Conservation (phyloP, 1,284 basidiomycete genomes). For the Cryptococcus sp. region DNA sequence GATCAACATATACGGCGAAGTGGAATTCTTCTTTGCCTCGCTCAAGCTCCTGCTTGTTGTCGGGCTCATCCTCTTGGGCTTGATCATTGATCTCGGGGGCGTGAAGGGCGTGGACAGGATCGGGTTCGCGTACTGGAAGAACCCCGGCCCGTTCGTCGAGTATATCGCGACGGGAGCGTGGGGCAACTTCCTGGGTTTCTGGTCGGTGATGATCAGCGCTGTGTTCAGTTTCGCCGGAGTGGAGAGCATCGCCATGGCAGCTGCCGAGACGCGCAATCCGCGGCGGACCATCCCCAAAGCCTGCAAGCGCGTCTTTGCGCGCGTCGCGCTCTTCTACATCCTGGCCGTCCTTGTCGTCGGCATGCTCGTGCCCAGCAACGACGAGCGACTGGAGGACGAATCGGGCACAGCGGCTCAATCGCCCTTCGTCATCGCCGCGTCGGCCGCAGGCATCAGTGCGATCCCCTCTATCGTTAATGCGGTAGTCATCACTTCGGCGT, state of each 20-base stretch:
- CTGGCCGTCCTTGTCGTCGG: slow-evolving; percentile 61
- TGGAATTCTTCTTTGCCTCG: slow-evolving; percentile 58
- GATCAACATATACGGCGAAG: slow-evolving; percentile 60
- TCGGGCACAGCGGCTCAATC: slow-evolving; percentile 19
- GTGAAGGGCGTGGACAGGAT: slow-evolving; percentile 46
- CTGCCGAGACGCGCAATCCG: slow-evolving; percentile 18
- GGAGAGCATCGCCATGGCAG: slow-evolving; percentile 33
- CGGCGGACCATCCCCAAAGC: slow-evolving; percentile 19
- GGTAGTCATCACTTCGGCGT: slow-evolving; percentile 29
- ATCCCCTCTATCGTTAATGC: slow-evolving; percentile 19
- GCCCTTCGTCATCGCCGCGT: slow-evolving; percentile 14
- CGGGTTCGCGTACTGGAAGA: slow-evolving; percentile 55
- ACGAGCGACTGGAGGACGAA: slow-evolving; percentile 39
- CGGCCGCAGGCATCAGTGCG: slow-evolving; percentile 12
- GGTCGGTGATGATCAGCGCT: slow-evolving; percentile 49
- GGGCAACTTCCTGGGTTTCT: slow-evolving; percentile 59
- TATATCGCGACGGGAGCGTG: slow-evolving; percentile 41
- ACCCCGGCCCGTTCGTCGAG: slow-evolving; percentile 56
- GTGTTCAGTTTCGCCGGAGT: slow-evolving; percentile 63
- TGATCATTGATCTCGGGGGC: slow-evolving; percentile 62
- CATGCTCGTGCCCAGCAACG: slow-evolving; percentile 68
- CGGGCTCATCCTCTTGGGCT: slow-evolving; percentile 56
- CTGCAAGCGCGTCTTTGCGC: slow-evolving; percentile 19
- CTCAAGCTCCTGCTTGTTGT: slow-evolving; percentile 77
- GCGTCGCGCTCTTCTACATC: slow-evolving; percentile 24